Evolutionary conservation across 768 basidiomycete genomes (phyloP), one percentile per base, ranked within the genome.

Genomic region (Pulveroboletus sp.): DNA sequence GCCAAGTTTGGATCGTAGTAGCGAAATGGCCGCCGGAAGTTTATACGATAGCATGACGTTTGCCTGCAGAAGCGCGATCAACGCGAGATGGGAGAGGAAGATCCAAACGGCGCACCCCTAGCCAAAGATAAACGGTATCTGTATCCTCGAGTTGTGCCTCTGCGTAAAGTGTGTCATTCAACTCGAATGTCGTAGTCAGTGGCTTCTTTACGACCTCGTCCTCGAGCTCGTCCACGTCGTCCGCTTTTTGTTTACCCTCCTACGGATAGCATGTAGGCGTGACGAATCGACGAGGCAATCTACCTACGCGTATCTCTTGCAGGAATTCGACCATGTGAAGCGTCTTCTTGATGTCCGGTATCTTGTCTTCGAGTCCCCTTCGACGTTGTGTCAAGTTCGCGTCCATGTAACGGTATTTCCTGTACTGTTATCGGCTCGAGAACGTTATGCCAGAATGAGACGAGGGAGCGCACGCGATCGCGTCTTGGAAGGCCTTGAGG

Each of bases 391-490:
- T 73, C 42, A 94, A 74, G 63, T 83, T 93, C 14, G 81, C 72
- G 58, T 98, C 95, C 95, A 99, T 98, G 71, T 95, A 97, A 43
- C 89, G 87, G 75, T 99, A 98, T 76, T 99, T 98, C 60, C 95
- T 99, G 72, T 63, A 67, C 75, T 51, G 57, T 53, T 52, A 52
- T 57, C 54, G 48, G 50, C 59, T 51, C 55, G 36, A 54, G 52
- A 55, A 45, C 32, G 47, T 44, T 30, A 45, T 24, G 36, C 23
- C 54, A 47, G 34, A 45, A 51, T 47, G 30, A 29, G 24, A 31
- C 41, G 29, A 44, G 32, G 30, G 29, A 32, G 48, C 93, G 71
- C 73, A 97, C 94, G 93, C 89, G 68, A 96, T 79, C 20, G 91
- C 93, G 71, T 95, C 93, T 63, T 96, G 90, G 63, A 97, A 88